Evolutionary conservation across 2,329 filamentous ascomycete genomes (phyloP), one percentile per base, ranked within the genome.

Genomic region (Talaromyces piceae): DNA sequence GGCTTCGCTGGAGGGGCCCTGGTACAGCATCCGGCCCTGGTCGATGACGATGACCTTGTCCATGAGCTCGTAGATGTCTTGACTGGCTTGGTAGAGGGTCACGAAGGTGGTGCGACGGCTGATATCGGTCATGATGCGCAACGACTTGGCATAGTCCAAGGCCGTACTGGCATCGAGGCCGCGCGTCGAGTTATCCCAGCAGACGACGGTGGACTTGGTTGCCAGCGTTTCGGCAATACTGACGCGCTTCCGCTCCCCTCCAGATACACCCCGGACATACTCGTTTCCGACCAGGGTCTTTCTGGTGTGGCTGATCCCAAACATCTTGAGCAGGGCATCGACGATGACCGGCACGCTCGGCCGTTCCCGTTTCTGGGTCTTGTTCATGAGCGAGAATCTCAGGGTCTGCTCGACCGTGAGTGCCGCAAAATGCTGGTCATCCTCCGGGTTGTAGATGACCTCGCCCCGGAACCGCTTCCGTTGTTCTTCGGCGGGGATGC

Each of bases 41-140:
- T 91, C 84, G 49, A 91, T 87, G 18, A 91, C 80, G 47, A 91
- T 67, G 2, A 91, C 87, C 67, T 91, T 91, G 64, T 93, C 87
- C 78, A 91, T 87, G 27, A 86, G 73, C 56, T 83, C 76, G 60
- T 86, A 87, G 54, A 87, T 85, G 20, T 79, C 79, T 62, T 87
- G 82, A 49, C 82, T 81, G 1, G 83, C 83, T 64, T 87, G 84
- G 64, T 88, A 88, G 0, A 88, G 73, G 0, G 85, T 87, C 1
- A 86, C 84, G 13, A 86, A 74, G 0, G 82, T 86, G 0, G 84
- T 87, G 6, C 83, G 79, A 57, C 87, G 81, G 61, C 79, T 83
- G 54, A 90, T 80, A 55, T 90, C 84, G 3, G 88, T 91, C 81
- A 90, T 87, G 53, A 84, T 78, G 12, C 83, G 77, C 2, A 86